These are phyloP conservation scores for Biscutella laevigata DNA, from an alignment of 441 rosid genomes.

Conservation along the genomic window DNA sequence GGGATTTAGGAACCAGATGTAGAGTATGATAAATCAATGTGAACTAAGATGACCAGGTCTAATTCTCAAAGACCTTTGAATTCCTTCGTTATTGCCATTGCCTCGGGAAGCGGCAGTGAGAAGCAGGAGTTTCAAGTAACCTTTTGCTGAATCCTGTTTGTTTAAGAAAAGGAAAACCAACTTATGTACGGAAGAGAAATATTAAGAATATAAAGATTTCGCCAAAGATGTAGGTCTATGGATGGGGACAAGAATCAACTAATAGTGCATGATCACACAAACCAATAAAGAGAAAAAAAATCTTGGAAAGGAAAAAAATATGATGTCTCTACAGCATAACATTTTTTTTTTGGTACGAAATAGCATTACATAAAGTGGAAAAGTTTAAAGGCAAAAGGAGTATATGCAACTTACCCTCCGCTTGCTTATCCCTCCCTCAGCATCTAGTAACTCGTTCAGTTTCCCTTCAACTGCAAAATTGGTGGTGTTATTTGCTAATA, in stretches of 20 bases:
- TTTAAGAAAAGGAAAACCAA: constrained; percentile 9
- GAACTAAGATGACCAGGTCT: constrained; percentile 12
- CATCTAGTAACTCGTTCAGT: constrained; percentile 91
- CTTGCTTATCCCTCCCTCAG: constrained; percentile 88
- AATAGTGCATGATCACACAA: neutral
- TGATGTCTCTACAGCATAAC: constrained; percentile 1
- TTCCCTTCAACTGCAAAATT: constrained; percentile 80
- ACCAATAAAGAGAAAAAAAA: neutral
- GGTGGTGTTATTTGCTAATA: neutral
- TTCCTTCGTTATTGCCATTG: constrained; percentile 68
- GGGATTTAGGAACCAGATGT: constrained; percentile 20
- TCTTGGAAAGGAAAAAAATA: neutral
- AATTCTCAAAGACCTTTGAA: constrained; percentile 59
- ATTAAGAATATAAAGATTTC: neutral
- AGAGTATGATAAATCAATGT: constrained; percentile 27
- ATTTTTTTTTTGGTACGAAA: too few species aligned
- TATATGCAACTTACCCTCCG: constrained; percentile 56
- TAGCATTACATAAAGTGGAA: too few species aligned
- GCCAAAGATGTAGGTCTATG: neutral
- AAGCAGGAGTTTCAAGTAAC: constrained; percentile 90
- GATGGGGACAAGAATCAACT: constrained; percentile 2
- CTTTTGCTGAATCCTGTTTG: constrained; percentile 79
- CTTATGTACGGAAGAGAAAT: constrained; percentile 15
- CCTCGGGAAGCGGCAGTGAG: constrained; percentile 83
- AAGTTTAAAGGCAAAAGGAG: too few species aligned